Conservation (phyloP, 495 filamentous ascomycete species). For the Hypoxylon lienhwacheense region DNA sequence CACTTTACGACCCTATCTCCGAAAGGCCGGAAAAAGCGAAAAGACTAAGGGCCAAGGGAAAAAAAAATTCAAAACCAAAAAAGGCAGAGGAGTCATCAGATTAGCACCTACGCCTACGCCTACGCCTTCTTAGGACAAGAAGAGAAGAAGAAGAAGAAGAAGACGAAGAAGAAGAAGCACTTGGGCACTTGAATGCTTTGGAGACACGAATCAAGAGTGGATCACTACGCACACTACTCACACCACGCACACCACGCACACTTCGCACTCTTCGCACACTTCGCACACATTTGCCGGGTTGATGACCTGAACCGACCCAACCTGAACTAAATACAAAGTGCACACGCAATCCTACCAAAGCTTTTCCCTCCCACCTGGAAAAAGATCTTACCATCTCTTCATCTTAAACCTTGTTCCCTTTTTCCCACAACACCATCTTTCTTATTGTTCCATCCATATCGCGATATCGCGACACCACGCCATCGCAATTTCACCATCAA, state of each 20-base stretch:
- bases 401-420: slow-evolving; percentile 14
- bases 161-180: too few relatives aligned
- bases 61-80: too few relatives aligned
- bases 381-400: slow-evolving; percentile 15
- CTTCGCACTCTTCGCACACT: slow-evolving; percentile 28
- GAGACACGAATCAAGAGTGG: slow-evolving; percentile 24
- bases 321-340: slow-evolving; percentile 34
- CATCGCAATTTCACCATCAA: slow-evolving; percentile 12
- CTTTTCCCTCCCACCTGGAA: slow-evolving; percentile 12
- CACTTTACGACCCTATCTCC: slow-evolving; percentile 4
- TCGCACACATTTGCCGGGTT: slow-evolving; percentile 31
- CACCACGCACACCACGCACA: slow-evolving; percentile 29
- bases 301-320: slow-evolving; percentile 32
- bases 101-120: slow-evolving; percentile 11
- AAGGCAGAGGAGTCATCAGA: not conserved
- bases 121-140: slow-evolving; percentile 24
- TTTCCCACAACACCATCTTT: slow-evolving; percentile 17
- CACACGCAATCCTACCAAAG: slow-evolving; percentile 26
- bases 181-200: too few relatives aligned
- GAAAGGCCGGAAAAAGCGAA: too few relatives aligned
- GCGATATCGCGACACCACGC: slow-evolving; percentile 6
- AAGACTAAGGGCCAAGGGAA: too few relatives aligned
- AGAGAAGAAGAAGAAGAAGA: too few relatives aligned
- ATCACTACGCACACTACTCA: slow-evolving; percentile 34
- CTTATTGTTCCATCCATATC: slow-evolving; percentile 15